Evolutionary conservation across 2,329 filamentous ascomycete genomes (phyloP).

Genomic region (Biscogniauxia marginata): DNA sequence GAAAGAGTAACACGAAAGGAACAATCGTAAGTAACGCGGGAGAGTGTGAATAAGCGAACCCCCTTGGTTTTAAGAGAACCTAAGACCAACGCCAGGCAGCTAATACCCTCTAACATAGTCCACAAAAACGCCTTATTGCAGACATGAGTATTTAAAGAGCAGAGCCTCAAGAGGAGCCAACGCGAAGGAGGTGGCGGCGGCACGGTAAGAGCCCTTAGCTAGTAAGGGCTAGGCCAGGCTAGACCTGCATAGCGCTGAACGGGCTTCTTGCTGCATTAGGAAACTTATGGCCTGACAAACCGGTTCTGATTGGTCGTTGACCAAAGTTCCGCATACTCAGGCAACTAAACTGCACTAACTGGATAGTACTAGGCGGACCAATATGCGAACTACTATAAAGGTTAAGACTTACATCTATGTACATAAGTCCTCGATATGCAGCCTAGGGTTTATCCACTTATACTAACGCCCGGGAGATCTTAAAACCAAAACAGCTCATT

Average conservation of each 20-base stretch:
- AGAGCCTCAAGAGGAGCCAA: background rate
- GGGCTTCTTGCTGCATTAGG: background rate
- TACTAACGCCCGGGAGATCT: background rate
- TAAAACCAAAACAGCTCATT: no score
- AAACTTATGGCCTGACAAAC: background rate
- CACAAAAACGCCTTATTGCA: background rate
- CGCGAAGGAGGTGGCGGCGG: background rate
- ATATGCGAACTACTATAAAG: background rate
- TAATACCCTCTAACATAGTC: background rate
- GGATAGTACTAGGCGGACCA: background rate
- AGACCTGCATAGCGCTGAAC: background rate
- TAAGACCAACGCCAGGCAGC: background rate
- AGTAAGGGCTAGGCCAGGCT: background rate
- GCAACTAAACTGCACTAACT: background rate
- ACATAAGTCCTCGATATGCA: no score
- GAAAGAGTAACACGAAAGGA: background rate
- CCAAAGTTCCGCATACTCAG: background rate
- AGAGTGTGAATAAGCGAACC: background rate
- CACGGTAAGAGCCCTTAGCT: background rate
- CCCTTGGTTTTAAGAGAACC: background rate
- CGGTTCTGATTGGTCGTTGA: background rate
- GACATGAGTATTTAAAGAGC: background rate
- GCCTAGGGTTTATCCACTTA: background rate
- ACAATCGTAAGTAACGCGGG: background rate
- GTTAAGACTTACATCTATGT: no score